Conservation (phyloP, 2,329 filamentous ascomycete species). For the Ceratocystis cubensis region DNA sequence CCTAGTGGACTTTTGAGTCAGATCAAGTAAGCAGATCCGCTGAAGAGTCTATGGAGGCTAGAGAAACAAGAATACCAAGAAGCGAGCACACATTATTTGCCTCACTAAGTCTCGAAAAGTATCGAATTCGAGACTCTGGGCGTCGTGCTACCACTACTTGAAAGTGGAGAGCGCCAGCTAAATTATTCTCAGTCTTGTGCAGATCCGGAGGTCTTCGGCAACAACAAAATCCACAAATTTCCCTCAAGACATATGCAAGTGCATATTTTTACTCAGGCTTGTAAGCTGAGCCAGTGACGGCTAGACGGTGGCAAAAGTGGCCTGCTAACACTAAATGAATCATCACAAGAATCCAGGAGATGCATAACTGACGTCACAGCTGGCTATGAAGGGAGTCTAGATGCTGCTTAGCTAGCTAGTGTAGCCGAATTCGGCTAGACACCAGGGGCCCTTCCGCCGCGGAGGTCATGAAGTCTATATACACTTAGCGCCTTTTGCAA, state of each 20-base stretch:
- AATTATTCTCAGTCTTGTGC: background rate
- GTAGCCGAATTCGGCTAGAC: background rate
- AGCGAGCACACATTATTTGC: too few relatives aligned
- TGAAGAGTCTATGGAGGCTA: too few relatives aligned
- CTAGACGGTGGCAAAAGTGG: background rate
- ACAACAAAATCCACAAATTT: background rate
- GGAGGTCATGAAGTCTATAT: slow-evolving; percentile 4
- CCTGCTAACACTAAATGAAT: background rate
- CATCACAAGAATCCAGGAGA: background rate
- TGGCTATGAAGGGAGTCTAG: background rate
- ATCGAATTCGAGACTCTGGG: background rate
- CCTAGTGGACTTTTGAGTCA: too few relatives aligned
- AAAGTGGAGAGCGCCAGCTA: background rate
- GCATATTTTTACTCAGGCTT: background rate
- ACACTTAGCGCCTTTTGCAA: background rate
- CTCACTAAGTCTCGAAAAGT: too few relatives aligned
- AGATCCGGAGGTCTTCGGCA: background rate
- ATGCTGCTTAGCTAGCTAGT: background rate
- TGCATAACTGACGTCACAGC: background rate
- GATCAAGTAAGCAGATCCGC: too few relatives aligned
- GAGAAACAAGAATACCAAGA: too few relatives aligned
- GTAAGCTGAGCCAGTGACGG: background rate
- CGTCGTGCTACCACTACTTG: background rate
- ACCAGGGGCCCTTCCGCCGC: background rate
- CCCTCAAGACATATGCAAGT: background rate